Evolutionary conservation across 805 yeast genomes (phyloP), one percentile per base, ranked within the genome.

Genomic region (Yarrowia sp.): DNA sequence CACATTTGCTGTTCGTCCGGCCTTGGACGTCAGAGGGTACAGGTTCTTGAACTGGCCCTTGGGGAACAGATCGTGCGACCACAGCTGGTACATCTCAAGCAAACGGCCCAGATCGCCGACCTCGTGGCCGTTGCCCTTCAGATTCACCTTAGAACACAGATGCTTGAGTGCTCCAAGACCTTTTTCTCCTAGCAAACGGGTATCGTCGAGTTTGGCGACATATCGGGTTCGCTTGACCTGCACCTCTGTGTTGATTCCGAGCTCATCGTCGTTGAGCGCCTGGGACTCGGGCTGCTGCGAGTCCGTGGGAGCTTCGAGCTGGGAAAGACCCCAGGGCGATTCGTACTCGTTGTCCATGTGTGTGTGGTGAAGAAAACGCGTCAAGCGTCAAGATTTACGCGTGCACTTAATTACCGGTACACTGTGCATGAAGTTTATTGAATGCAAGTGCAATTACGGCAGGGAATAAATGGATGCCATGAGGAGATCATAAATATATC

Each of bases 61-160:
- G 4, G 97, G 96, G 69, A 81, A 90, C 36, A 90, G 68, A 21
- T 80, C 76, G 71, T 88, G 93, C 0, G 87, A 90, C 92, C 93
- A 88, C 32, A 84, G 68, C 72, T 87, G 90, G 70, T 86, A 88
- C 35, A 80, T 76, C 29, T 78, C 78, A 7, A 87, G 70, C 6
- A 88, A 70, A 32, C 77, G 73, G 9, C 78, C 71, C 61, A 84
- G 70, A 70, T 84, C 84, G 32, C 79, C 74, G 62, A 74, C 75
- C 67, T 83, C 85, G 64, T 78, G 76, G 14, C 81, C 78, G 41
- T 67, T 69, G 63, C 72, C 79, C 63, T 70, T 76, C 66, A 75
- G 73, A 44, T 66, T 65, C 46, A 73, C 65, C 38, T 65, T 70
- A 58, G 71, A 71, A 38, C 77, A 70, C n/a, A 87, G 63, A 53